These are phyloP conservation scores for Cadophora gregata DNA, from an alignment of 2,329 filamentous ascomycete genomes.

Conservation along the genomic window DNA sequence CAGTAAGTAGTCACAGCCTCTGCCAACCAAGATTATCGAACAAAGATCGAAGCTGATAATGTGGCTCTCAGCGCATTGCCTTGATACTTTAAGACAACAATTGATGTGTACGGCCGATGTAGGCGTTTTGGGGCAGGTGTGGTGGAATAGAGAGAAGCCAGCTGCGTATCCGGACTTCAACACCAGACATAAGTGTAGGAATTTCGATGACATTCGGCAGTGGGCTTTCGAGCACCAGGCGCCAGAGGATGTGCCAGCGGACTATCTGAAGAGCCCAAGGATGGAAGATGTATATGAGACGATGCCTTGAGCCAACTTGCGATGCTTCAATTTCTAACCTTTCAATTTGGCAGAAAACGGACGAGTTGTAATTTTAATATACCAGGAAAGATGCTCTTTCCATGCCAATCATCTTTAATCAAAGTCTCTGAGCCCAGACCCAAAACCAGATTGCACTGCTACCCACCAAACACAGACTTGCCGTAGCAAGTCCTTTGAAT, in stretches of 20 bases:
- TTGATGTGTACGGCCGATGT: constrained; percentile 59
- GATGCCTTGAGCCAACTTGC: constrained; percentile 30
- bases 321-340: not conserved
- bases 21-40: not conserved
- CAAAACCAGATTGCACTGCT: constrained; percentile 45
- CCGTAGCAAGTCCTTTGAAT: constrained; percentile 47
- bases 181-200: constrained; percentile 56
- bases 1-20: constrained; percentile 47
- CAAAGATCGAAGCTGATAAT: not conserved
- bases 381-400: not conserved
- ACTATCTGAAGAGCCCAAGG: constrained; percentile 32
- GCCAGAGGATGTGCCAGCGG: constrained; percentile 29
- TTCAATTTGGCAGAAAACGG: not conserved
- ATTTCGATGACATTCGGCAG: constrained; percentile 55
- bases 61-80: constrained; percentile 52
- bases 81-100: constrained; percentile 59
- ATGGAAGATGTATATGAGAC: constrained; percentile 29
- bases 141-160: constrained; percentile 51
- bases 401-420: not conserved
- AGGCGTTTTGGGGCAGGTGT: constrained; percentile 59
- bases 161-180: constrained; percentile 56
- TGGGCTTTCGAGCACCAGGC: constrained; percentile 56
- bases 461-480: constrained; percentile 45
- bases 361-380: not conserved
- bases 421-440: constrained; percentile 43